Conservation (phyloP, 2,329 filamentous ascomycete genomes). For the Colletotrichum sp. region DNA sequence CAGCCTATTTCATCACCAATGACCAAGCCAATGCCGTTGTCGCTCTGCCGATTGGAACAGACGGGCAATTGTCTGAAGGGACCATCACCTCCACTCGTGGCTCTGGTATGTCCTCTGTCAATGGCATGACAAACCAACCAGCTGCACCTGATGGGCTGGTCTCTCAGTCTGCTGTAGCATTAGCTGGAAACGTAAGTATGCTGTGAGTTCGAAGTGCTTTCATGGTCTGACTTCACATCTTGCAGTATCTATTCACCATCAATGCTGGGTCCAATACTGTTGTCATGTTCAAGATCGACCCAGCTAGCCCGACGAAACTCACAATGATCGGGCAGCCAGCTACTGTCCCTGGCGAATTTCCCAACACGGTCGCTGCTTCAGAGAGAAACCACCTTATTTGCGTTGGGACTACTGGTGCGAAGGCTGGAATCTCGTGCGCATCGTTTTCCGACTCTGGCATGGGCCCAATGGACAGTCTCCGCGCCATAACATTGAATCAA, state of each 20-base stretch:
- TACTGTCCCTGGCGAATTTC: constrained; percentile 54
- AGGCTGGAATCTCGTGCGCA: constrained; percentile 50
- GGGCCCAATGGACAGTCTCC: constrained; percentile 46
- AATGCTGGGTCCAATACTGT: constrained; percentile 59
- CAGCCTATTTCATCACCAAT: constrained; percentile 63
- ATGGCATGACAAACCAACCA: constrained; percentile 37
- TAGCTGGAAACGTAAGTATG: constrained; percentile 52
- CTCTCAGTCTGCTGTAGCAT: constrained; percentile 53
- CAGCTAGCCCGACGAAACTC: constrained; percentile 46
- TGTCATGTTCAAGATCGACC: constrained; percentile 51
- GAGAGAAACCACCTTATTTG: constrained; percentile 46
- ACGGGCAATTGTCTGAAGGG: constrained; percentile 52
- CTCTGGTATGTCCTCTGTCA: constrained; percentile 44
- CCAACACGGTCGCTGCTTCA: constrained; percentile 55
- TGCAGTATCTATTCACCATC: constrained; percentile 53
- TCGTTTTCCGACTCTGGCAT: constrained; percentile 43
- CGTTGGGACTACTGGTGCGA: constrained; percentile 48
- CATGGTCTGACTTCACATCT: neutral
- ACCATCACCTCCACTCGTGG: constrained; percentile 51
- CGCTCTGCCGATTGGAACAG: constrained; percentile 48
- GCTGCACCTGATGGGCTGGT: constrained; percentile 55
- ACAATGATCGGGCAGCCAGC: constrained; percentile 46
- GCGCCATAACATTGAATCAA: constrained; percentile 56
- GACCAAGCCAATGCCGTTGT: constrained; percentile 52
- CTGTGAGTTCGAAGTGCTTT: neutral